Base-by-base conservation (phyloP, 2,329 filamentous ascomycete species). In the Tolypocladium nubicola region DNA sequence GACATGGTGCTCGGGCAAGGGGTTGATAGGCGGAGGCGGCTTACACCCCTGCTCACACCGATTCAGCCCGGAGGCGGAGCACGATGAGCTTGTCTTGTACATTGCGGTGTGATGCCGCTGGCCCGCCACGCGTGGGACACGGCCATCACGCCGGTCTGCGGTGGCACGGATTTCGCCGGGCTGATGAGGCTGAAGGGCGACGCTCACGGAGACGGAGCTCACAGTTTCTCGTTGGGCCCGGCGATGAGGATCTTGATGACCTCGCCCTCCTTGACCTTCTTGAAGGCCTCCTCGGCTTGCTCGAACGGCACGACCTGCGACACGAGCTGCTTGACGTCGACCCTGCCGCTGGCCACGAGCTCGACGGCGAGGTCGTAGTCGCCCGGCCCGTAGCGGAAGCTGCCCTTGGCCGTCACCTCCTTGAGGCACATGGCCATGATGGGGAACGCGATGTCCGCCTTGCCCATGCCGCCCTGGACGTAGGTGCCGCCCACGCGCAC, bases 401-500 rank as follows among this genome's bases (percentile, higher is more conserved):
- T 92, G 26, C 93, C 93, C 68, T 87, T 89, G 52, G 89, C 81
- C 13, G 86, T 95, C 55, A 96, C 79, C 77, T 97, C 93, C 76
- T 97, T 97, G 54, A 86, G 80, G 71, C 91, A 95, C 68, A 95
- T 79, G 6, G 89, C 87, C 82, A 93, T 89, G 70, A 97, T 96
- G 55, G 93, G 93, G 77, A 97, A 96, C 10, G 75, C 88, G 71
- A 97, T 92, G 67, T 96, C 89, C 43, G 84, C 73, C 69, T 87
- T 88, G 67, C 93, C 93, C 90, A 97, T 96, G 57, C 92, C 92
- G 59, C 86, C 90, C 75, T 95, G 90, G 10, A 95, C 86, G 66
- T 90, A 93, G 19, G 81, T 86, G 38, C 89, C 89, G 57, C 89
- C 89, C 52, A 78, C 78, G 61, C 85, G 81, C 33, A 91, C 81